Base-by-base conservation (phyloP, 805 yeast species). In the Sugiyamaella chiloensis region DNA sequence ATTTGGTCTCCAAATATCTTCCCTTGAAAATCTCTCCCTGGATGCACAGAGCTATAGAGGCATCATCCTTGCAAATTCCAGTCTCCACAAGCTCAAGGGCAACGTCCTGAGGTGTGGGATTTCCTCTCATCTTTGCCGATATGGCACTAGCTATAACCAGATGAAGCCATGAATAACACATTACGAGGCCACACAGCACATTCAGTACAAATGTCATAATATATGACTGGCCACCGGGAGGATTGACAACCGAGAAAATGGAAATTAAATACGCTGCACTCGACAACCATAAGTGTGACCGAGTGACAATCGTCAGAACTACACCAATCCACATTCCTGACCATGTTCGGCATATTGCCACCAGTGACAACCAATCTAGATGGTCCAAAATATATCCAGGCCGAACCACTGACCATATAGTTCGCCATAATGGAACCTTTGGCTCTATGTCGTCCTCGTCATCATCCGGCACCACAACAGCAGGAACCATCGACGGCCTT, bases 211-310 rank as follows among this genome's bases (percentile, higher is more conserved):
- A 45, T 4, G 56, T 52, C 11, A 52, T 43, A 17, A 54, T 47
- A 14, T 58, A 50, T 11, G 63, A 52, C 27, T 54, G 54, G 23
- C 57, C 57, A 2, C 66, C 66, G 2, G 57, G 43, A 5, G 62
- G 57, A 35, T 52, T 56, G 6, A 62, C 52, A 4, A 59, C 53
- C 5, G 52, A 47, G 6, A 60, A 36, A 31, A 62, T 60, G 12
- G 50, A 41, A 8, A 61, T 48, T 29, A 60, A 34, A 32, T 55
- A 62, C 1, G 61, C 45, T 1, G 61, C 61, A 1, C 48, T 53
- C 3, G 63, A 65, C 52, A 60, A 53, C 55, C 63, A 62, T 12
- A 40, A 36, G 2, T 41, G 53, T 1, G 59, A 43, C 4, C 44
- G 35, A 3, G 47, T 51, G 23, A 56, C 47, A 12, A 54, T 46